phyloP scores from a whole-genome alignment of 1,284 basidiomycete species.

The Trichosporon sp. region DNA sequence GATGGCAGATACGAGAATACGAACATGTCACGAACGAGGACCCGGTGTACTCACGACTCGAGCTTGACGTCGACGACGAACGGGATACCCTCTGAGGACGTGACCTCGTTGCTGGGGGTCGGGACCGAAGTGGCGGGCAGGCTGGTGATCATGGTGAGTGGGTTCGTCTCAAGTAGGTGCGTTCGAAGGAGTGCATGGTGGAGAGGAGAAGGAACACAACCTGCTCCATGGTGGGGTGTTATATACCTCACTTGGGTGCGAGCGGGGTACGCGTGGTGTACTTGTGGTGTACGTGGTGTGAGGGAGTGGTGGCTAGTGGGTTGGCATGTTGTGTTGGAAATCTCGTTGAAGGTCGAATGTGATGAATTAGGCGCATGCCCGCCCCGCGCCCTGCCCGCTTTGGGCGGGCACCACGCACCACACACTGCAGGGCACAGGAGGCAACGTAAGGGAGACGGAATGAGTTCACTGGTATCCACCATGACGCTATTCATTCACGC shows the following conservation, averaged over 20 bases:
- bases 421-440: too few species aligned
- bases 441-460: too few species aligned
- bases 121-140: not conserved
- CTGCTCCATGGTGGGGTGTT: not conserved
- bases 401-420: not conserved
- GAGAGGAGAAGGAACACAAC: constrained; percentile 3
- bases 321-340: not conserved
- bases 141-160: constrained; percentile 16
- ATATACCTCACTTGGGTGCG: not conserved
- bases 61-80: constrained; percentile 25
- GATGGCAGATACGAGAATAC: too few species aligned
- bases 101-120: constrained; percentile 15
- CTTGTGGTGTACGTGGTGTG: not conserved
- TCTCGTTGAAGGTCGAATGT: not conserved
- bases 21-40: too few species aligned
- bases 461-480: not conserved
- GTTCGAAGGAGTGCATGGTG: not conserved
- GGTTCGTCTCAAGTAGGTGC: not conserved
- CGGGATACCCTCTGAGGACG: constrained; percentile 23
- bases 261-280: not conserved
- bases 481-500: not conserved
- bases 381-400: too few species aligned
- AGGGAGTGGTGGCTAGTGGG: not conserved
- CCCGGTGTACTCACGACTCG: not conserved
- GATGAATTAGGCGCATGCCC: not conserved